phyloP scores from a whole-genome alignment of 176 grass and related monocot genomes.

The Saccharum spontaneum region DNA sequence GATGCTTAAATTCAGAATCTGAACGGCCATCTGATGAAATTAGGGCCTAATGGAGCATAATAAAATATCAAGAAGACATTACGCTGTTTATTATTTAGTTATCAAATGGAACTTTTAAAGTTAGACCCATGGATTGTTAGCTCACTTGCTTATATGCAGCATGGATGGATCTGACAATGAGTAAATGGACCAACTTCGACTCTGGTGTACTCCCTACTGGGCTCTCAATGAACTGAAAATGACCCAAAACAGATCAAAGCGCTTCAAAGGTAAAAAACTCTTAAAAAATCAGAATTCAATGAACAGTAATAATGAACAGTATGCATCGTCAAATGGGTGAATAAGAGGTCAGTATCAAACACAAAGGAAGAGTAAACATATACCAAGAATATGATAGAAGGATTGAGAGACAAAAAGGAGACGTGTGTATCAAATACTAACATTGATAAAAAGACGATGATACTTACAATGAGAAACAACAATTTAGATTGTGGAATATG shows the following conservation, averaged over 20 bases:
- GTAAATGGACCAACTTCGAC: constrained; percentile 56
- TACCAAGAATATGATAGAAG: neutral
- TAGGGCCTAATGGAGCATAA: constrained; percentile 49
- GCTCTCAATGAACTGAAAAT: constrained; percentile 56
- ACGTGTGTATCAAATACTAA: neutral
- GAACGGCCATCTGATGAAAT: constrained; percentile 47
- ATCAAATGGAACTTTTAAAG: constrained; percentile 10
- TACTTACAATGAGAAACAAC: constrained; percentile 9
- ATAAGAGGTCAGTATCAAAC: constrained; percentile 25
- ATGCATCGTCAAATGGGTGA: neutral
- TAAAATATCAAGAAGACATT: constrained; percentile 7
- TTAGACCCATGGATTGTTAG: constrained; percentile 7
- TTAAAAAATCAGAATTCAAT: constrained; percentile 9
- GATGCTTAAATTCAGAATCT: constrained; percentile 54
- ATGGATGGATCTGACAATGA: constrained; percentile 75
- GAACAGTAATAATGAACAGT: neutral
- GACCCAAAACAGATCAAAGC: constrained; percentile 25
- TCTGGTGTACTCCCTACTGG: constrained; percentile 37
- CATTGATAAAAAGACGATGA: neutral
- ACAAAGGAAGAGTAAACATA: constrained; percentile 20
- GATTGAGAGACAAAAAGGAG: constrained; percentile 27
- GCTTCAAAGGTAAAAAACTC: constrained; percentile 2
- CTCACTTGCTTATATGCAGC: constrained; percentile 74
- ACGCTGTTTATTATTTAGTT: neutral
- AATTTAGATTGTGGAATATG: neutral